These are phyloP conservation scores for Elongisporangium prolatum DNA, from an alignment of 352 stramenopile genomes.

Conservation along the genomic window DNA sequence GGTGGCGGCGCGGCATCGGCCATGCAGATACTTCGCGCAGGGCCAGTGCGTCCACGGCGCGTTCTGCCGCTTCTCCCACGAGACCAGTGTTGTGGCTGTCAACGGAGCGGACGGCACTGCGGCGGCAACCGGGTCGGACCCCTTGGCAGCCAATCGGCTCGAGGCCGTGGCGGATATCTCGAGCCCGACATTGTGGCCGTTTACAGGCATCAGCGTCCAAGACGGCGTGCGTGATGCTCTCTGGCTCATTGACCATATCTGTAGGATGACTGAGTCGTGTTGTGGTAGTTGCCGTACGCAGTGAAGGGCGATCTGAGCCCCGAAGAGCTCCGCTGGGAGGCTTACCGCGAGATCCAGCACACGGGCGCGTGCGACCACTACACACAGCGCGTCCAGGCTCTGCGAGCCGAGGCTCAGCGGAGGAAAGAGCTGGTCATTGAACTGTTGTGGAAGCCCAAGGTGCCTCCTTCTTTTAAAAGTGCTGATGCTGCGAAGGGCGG, in stretches of 20 bases:
- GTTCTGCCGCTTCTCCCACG: neutral
- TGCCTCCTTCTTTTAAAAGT: neutral
- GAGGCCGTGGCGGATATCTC: neutral
- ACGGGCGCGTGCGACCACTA: neutral
- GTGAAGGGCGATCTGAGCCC: too few relatives aligned
- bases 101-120: neutral
- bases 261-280: neutral
- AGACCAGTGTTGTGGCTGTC: neutral
- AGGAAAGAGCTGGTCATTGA: neutral
- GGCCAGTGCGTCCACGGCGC: neutral
- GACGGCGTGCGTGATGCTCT: neutral
- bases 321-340: too few relatives aligned
- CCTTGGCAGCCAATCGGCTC: neutral
- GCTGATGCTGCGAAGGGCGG: neutral
- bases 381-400: neutral
- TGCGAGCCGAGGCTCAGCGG: neutral
- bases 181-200: neutral
- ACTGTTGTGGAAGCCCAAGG: neutral
- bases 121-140: neutral
- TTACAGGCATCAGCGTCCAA: neutral
- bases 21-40: neutral
- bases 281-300: neutral
- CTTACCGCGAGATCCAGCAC: too few relatives aligned
- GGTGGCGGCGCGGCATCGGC: neutral
- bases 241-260: neutral